phyloP scores from a whole-genome alignment of 331 rosid species.

The Pyracantha coccinea region DNA sequence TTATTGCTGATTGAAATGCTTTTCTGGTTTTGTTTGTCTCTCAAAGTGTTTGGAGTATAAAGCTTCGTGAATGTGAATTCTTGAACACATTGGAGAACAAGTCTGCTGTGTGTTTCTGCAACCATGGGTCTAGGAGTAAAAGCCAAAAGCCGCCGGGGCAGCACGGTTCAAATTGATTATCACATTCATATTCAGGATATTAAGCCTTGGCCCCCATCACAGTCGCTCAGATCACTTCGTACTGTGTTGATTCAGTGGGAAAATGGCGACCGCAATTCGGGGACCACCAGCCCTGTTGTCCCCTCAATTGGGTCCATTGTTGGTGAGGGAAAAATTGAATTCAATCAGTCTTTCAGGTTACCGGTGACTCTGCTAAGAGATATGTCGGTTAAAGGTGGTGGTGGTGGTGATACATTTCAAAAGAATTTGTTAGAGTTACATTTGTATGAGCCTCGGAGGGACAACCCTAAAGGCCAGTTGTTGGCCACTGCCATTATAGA shows the following conservation, averaged over 20 bases:
- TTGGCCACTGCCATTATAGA: slow-evolving; percentile 73
- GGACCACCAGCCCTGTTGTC: slow-evolving; percentile 58
- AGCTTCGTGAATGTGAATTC: slow-evolving; percentile 14
- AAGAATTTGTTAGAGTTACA: slow-evolving; percentile 77
- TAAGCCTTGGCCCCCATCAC: slow-evolving; percentile 97
- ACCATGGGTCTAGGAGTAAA: slow-evolving; percentile 58
- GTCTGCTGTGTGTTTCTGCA: slow-evolving; percentile 7
- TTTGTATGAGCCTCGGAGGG: slow-evolving; percentile 82
- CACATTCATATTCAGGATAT: slow-evolving; percentile 66
- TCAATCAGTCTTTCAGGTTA: slow-evolving; percentile 71
- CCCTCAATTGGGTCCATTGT: slow-evolving; percentile 54
- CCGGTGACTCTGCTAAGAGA: slow-evolving; percentile 65
- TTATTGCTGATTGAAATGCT: background rate
- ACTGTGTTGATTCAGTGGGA: slow-evolving; percentile 93
- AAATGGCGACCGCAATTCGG: slow-evolving; percentile 72
- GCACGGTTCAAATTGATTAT: slow-evolving; percentile 49
- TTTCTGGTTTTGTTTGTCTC: slow-evolving; percentile 15
- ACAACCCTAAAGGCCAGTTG: slow-evolving; percentile 80
- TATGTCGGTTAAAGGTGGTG: slow-evolving; percentile 46
- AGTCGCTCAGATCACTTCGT: slow-evolving; percentile 61
- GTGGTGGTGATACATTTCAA: slow-evolving; percentile 54
- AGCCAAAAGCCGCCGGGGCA: slow-evolving; percentile 59
- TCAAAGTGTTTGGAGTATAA: slow-evolving; percentile 18
- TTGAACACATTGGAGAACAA: slow-evolving; percentile 21
- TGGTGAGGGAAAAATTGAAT: slow-evolving; percentile 80